A percentile compares a stretch with the other conserved stretches of the same genome.
Conservation (phyloP, 768 basidiomycete genomes). For the Daedaleopsis sinensis region DNA sequence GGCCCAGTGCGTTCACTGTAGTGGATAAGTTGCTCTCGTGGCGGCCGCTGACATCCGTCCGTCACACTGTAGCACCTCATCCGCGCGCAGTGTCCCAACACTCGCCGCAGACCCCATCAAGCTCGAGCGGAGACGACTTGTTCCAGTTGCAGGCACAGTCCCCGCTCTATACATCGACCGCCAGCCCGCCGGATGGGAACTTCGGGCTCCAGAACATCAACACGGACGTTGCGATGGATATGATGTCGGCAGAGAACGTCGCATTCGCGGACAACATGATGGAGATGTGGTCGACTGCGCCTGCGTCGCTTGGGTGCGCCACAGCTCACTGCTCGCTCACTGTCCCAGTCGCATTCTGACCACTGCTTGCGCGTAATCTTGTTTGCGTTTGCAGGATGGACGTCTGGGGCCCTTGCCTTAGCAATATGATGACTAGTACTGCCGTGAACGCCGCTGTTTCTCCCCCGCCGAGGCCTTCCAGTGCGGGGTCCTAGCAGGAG, state of each 20-base stretch:
- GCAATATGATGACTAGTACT: neutral
- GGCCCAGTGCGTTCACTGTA: conserved; percentile 9
- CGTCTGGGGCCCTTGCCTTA: conserved; percentile 42
- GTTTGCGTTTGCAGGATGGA: conserved; percentile 31
- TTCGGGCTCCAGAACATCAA: neutral
- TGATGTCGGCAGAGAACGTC: conserved; percentile 3
- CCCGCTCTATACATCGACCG: too few relatives aligned
- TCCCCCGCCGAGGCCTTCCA: too few relatives aligned
- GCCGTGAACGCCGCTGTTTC: too few relatives aligned
- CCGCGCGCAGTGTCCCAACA: neutral
- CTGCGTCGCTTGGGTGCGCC: conserved; percentile 58
- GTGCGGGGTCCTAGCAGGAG: too few relatives aligned
- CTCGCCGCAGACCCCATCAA: too few relatives aligned
- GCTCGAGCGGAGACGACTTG: too few relatives aligned
- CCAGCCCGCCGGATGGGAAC: neutral
- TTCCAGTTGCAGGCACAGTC: too few relatives aligned
- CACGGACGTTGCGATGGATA: conserved; percentile 21
- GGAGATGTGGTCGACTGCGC: conserved; percentile 64
- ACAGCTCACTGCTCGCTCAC: conserved; percentile 6
- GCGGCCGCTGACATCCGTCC: neutral
- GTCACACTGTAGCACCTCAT: neutral
- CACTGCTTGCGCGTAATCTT: too few relatives aligned
- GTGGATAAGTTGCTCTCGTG: neutral
- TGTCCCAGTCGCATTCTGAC: neutral
- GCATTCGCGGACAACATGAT: conserved; percentile 44